phyloP scores from a whole-genome alignment of 768 basidiomycete species.

The Heimioporus sp. region DNA sequence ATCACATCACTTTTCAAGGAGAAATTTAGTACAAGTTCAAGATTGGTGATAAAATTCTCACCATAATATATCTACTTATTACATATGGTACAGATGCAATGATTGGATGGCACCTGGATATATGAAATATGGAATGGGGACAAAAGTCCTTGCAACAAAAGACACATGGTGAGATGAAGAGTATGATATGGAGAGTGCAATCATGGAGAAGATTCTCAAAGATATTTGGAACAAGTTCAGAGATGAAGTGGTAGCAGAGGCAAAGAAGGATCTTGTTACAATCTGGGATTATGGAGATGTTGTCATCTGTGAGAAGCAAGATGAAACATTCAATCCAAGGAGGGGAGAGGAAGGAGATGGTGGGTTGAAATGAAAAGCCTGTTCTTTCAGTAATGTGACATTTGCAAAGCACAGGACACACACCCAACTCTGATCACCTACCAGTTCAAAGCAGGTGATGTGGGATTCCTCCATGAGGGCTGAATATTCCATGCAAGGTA shows the following conservation, averaged over 20 bases:
- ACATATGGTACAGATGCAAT: not conserved
- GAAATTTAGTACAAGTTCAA: not conserved
- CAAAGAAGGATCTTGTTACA: not conserved
- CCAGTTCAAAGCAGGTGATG: not conserved
- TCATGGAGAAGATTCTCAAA: not conserved
- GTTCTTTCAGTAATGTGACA: not conserved
- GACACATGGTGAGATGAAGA: constrained; percentile 7
- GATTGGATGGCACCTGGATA: not conserved
- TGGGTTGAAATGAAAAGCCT: not conserved
- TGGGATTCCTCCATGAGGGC: not conserved
- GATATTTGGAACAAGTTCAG: not conserved
- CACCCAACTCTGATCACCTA: not conserved
- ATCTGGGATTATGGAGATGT: not conserved
- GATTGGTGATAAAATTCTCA: not conserved
- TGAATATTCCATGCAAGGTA: not conserved
- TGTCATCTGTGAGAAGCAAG: not conserved
- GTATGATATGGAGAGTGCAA: not conserved
- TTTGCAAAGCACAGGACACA: not conserved
- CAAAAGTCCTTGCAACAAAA: not conserved
- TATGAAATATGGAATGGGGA: constrained; percentile 1
- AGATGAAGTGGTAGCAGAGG: not conserved
- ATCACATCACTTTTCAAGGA: not conserved
- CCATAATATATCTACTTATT: not conserved
- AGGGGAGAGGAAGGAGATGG: not conserved
- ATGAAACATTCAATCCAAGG: not conserved